Base-by-base conservation (phyloP, 148 eudicot species). In the Agrostemma githago region DNA sequence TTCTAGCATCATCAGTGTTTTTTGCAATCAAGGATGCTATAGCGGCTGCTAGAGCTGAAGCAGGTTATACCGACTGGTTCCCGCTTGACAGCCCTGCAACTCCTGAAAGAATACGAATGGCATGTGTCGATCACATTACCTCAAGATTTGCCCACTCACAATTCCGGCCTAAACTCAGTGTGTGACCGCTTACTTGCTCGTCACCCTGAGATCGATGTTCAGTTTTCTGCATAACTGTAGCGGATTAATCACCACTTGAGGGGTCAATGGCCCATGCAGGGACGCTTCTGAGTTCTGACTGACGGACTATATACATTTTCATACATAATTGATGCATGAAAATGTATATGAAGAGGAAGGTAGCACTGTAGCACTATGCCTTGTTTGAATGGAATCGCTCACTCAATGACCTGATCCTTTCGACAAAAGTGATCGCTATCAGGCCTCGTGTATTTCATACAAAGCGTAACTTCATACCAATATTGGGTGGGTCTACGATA, bases 11-110 rank as follows among this genome's bases (percentile, higher is more conserved):
- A 5, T 44, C 89, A 0, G 94, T 89, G 42, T 87, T 95, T 77
- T 95, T 95, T 44, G 99, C 97, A 62, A 92, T 95, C 70, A 95
- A 95, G 79, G 96, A 95, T 75, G 99, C 99, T 51, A 85, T 95
- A 39, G 78, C 79, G 54, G 88, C 97, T 73, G 97, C 97, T 38
- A 87, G 99, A 83, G 81, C 89, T 8, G 97, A 92, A 63, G 82
- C 73, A 8, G 99, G 97, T 48, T 61, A 63, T 56, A 74, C 54
- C 11, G 91, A 76, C 17, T 95, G 99, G 98, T 95, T 95, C 75
- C 99, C 99, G 74, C 89, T 95, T 4, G 99, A 95, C 77, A 95
- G 81, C 73, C 99, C 99, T 0, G 97, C 99, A 37, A 95, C 99
- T 1, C 98, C 99, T 2, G 99, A 95, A 79, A 86, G 99, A 63